Evolutionary conservation across 176 grass and related monocot genomes (phyloP).

Genomic region (Phragmites australis): DNA sequence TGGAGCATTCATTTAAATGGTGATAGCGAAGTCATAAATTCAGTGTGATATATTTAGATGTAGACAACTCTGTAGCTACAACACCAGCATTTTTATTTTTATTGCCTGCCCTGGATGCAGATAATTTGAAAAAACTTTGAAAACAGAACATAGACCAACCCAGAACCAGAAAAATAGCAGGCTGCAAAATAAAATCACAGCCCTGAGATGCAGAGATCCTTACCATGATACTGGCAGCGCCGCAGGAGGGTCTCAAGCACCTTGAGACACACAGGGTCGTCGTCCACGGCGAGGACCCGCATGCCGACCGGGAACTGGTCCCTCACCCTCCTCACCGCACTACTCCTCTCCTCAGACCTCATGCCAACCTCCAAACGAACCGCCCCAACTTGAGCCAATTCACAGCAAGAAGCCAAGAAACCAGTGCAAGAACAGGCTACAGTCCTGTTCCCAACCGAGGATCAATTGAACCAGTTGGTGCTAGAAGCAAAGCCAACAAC

Average conservation of each 20-base stretch:
- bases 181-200: background rate
- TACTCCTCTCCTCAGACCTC: slow-evolving; percentile 38
- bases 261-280: slow-evolving; percentile 80
- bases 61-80: background rate
- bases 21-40: slow-evolving; percentile 12
- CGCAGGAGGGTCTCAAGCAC: slow-evolving; percentile 77
- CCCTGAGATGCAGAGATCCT: background rate
- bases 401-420: background rate
- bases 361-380: background rate
- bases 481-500: slow-evolving; percentile 35
- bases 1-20: slow-evolving; percentile 6
- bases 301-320: slow-evolving; percentile 88
- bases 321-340: slow-evolving; percentile 25
- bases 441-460: background rate
- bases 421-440: background rate
- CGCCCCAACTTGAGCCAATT: slow-evolving; percentile 14
- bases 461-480: background rate
- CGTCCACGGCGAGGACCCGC: slow-evolving; percentile 92
- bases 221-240: slow-evolving; percentile 85
- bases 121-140: slow-evolving; percentile 19
- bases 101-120: background rate
- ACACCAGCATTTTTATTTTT: background rate
- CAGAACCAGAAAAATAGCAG: background rate
- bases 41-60: background rate
- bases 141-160: slow-evolving; percentile 9